Evolutionary conservation across 768 basidiomycete species (phyloP).

Genomic region (Russula sp.): DNA sequence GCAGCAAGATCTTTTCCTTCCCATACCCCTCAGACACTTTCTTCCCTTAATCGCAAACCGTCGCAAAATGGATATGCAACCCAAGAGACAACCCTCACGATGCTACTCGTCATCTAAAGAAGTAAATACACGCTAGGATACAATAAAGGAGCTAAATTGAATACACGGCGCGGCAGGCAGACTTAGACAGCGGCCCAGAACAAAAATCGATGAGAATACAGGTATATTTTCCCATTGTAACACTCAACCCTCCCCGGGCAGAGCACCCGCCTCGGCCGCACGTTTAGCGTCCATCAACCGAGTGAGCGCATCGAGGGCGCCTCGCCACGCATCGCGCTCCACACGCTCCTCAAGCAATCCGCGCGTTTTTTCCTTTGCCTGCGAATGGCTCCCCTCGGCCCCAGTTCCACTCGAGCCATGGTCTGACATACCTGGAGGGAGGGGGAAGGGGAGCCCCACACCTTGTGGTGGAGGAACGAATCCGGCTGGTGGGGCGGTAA

Average conservation of each 20-base stretch:
- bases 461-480: constrained; percentile 78
- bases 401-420: constrained; percentile 31
- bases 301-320: constrained; percentile 63
- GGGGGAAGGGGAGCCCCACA: constrained; percentile 67
- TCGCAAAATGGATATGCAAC: background rate
- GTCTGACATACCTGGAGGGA: constrained; percentile 32
- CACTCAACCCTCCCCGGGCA: background rate
- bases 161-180: background rate
- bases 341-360: constrained; percentile 76
- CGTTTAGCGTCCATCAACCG: constrained; percentile 13
- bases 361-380: constrained; percentile 40
- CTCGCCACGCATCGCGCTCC: constrained; percentile 74
- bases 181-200: background rate
- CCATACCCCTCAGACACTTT: background rate
- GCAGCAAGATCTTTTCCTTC: background rate
- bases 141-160: background rate
- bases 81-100: background rate
- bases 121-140: background rate
- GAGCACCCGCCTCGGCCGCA: background rate
- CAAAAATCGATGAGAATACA: background rate
- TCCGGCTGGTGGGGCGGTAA: constrained; percentile 69
- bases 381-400: background rate
- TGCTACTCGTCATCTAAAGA: background rate
- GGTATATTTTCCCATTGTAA: background rate
- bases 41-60: background rate